These are phyloP conservation scores for Neocucurbitaria cava DNA, from an alignment of 2,329 filamentous ascomycete genomes.

Conservation along the genomic window DNA sequence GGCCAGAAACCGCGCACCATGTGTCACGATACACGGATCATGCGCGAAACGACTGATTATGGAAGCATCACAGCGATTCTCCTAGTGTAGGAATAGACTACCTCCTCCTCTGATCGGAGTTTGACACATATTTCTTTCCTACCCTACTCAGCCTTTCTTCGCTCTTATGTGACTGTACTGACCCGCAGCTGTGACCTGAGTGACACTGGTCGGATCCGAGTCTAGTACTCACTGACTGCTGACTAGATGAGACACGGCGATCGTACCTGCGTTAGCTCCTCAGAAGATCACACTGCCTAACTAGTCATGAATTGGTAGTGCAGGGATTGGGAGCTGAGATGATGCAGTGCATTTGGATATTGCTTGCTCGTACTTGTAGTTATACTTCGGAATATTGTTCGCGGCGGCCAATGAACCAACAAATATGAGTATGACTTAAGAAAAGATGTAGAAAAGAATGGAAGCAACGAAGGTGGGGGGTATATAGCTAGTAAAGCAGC, in stretches of 20 bases:
- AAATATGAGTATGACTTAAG: background rate
- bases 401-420: background rate
- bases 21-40: constrained; percentile 3
- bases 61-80: background rate
- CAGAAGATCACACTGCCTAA: background rate
- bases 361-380: too few relatives aligned
- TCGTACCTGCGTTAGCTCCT: background rate
- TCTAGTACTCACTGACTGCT: background rate
- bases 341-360: background rate
- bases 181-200: background rate
- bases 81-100: background rate
- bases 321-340: background rate
- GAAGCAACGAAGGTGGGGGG: constrained; percentile 4
- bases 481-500: constrained; percentile 5
- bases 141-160: background rate
- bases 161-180: background rate
- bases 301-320: background rate
- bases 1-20: background rate
- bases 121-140: background rate
- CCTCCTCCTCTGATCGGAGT: background rate
- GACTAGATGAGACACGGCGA: too few relatives aligned
- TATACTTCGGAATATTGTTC: too few relatives aligned
- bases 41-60: constrained; percentile 1
- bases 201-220: background rate
- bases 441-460: background rate